Conservation (phyloP, 2,329 filamentous ascomycete species). For the Arthrobotrys entomopaga region DNA sequence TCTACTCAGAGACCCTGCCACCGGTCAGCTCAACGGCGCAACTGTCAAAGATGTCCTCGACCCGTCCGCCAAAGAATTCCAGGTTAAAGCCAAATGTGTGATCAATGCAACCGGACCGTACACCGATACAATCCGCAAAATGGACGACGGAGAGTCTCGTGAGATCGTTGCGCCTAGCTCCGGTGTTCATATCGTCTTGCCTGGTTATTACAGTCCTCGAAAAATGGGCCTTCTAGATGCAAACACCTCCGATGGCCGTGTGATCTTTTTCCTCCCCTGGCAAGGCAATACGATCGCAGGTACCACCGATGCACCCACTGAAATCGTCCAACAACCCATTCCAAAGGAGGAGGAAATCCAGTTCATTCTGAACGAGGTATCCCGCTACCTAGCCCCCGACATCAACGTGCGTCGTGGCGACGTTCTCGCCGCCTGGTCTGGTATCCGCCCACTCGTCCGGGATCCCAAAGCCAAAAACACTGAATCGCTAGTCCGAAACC, state of each 20-base stretch:
- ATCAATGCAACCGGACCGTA: constrained; percentile 92
- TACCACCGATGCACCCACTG: constrained; percentile 81
- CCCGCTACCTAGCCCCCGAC: constrained; percentile 81
- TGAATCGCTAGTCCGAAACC: constrained; percentile 86
- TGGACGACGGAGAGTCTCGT: constrained; percentile 77
- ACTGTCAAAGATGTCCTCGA: constrained; percentile 76
- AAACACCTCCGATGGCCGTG: constrained; percentile 84
- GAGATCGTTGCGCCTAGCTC: constrained; percentile 87
- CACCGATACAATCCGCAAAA: constrained; percentile 83
- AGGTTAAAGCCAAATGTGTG: constrained; percentile 71
- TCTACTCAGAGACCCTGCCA: constrained; percentile 75
- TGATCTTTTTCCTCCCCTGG: constrained; percentile 94
- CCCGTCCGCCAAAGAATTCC: constrained; percentile 67
- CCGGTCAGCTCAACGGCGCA: constrained; percentile 78
- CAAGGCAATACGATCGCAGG: constrained; percentile 92
- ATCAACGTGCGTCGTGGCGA: constrained; percentile 86
- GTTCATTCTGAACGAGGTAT: constrained; percentile 86
- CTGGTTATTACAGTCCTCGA: constrained; percentile 84
- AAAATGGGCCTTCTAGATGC: constrained; percentile 91
- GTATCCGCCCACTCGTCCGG: constrained; percentile 84
- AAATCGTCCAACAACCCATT: constrained; percentile 77
- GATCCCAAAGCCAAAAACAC: constrained; percentile 87
- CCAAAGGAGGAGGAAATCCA: constrained; percentile 85
- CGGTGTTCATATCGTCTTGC: constrained; percentile 85
- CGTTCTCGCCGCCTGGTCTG: constrained; percentile 89